These are phyloP conservation scores for Oryza coarctata DNA, from an alignment of 176 grass and related monocot species.

Conservation along the genomic window DNA sequence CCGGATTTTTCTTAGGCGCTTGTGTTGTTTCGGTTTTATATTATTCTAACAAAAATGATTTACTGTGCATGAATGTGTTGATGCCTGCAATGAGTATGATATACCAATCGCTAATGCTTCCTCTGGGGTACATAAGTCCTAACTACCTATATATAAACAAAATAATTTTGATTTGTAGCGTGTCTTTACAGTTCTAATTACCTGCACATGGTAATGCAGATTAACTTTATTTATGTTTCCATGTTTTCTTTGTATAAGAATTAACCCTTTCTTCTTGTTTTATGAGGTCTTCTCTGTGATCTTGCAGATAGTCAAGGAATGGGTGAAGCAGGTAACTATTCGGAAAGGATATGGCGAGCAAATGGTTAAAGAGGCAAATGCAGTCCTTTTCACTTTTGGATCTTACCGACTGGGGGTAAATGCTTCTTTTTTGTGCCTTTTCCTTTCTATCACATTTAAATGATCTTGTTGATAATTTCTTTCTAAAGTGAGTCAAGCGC, in stretches of 20 bases:
- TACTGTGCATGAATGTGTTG: not conserved
- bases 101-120: not conserved
- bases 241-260: not conserved
- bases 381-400: constrained; percentile 88
- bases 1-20: not conserved
- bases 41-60: not conserved
- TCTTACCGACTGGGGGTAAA: constrained; percentile 93
- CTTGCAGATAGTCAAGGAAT: constrained; percentile 74
- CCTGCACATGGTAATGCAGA: not conserved
- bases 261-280: not conserved
- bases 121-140: not conserved
- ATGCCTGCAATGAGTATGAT: not conserved
- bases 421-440: not conserved
- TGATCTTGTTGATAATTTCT: not conserved
- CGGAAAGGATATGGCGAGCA: constrained; percentile 77
- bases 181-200: constrained; percentile 2
- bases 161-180: not conserved
- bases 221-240: not conserved
- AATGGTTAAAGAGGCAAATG: constrained; percentile 90
- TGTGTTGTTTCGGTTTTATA: not conserved
- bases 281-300: not conserved
- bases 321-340: constrained; percentile 76
- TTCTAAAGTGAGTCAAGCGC: not conserved
- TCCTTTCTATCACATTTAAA: constrained; percentile 13
- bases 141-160: not conserved